A percentile compares a stretch with the other conserved stretches of the same genome.
These are phyloP conservation scores for Xylariaceae sp. DNA, from an alignment of 2,329 filamentous ascomycete genomes.

Conservation along the genomic window DNA sequence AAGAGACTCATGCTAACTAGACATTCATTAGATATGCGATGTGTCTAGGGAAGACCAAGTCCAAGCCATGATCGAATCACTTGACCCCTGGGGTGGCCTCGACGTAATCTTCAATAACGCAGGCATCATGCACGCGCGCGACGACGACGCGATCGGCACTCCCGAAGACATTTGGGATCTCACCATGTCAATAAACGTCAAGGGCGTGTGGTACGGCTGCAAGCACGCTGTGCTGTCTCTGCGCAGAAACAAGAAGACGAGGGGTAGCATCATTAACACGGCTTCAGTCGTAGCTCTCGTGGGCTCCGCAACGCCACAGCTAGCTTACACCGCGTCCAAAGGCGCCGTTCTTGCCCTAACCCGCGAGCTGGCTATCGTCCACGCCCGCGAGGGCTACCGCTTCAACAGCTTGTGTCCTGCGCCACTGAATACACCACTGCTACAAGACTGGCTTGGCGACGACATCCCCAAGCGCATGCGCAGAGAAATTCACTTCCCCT, in stretches of 20 bases:
- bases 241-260: constrained; percentile 78
- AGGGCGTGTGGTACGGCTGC: constrained; percentile 96
- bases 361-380: constrained; percentile 87
- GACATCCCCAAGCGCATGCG: constrained; percentile 80
- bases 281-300: constrained; percentile 88
- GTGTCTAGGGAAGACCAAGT: constrained; percentile 87
- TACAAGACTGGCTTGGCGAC: constrained; percentile 93
- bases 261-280: constrained; percentile 88
- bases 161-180: constrained; percentile 93
- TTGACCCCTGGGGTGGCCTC: constrained; percentile 85
- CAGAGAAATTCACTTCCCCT: constrained; percentile 88
- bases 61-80: constrained; percentile 71
- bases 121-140: constrained; percentile 90
- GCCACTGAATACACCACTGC: constrained; percentile 86
- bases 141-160: constrained; percentile 81
- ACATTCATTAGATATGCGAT: constrained; percentile 62
- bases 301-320: constrained; percentile 84
- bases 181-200: constrained; percentile 93
- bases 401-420: constrained; percentile 93
- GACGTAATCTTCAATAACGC: constrained; percentile 98
- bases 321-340: constrained; percentile 94
- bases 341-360: constrained; percentile 91
- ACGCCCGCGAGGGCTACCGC: constrained; percentile 84
- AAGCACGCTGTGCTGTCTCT: constrained; percentile 88
- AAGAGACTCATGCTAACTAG: constrained; percentile 17